Base-by-base conservation (phyloP, 2,329 filamentous ascomycete species). In the Aspergillus fumigatiaffinis region DNA sequence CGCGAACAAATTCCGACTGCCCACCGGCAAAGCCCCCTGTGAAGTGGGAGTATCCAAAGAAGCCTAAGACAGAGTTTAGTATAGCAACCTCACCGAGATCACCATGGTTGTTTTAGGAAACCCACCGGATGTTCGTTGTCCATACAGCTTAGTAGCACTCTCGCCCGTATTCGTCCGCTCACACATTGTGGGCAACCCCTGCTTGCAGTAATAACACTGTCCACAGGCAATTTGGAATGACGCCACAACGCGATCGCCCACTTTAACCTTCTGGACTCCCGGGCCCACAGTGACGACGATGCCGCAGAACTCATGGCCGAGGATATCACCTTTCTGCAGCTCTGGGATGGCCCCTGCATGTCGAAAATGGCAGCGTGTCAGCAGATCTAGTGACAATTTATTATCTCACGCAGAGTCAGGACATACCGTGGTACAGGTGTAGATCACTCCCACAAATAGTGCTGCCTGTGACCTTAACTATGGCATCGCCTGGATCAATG, bases 21-120 rank as follows among this genome's bases (percentile, higher is more conserved):
- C 91, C 91, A 51, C 92, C 91, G 1, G 91, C 90, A 69, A 93
- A 96, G 0, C 92, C 92, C 4, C 91, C 91, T 0, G 89, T 92
- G 69, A 96, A 90, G 55, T 79, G 87, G 2, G 84, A 86, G 67
- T 89, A 90, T 1, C 87, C 87, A 66, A 90, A 89, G 62, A 90
- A 86, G 23, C 86, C 73, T 70, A 44, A 10, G 14, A 23, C 5
- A 12, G 44, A 17, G n/a, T 12, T 14, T 8, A 23, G 52, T 3
- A 26, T 20, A 7, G 1, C 2, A 44, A 38, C 17, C n/a, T 9
- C 10, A 14, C 10, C 47, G n/a, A 42, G 6, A 9, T n/a, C 10
- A 20, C n/a, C 14, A 38, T 38, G 32, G 14, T 38, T 7, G 14
- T 38, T 17, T 38, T 6, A 38, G 32, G 32, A 17, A 38, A 60